These are phyloP conservation scores for Puccinellia tenuiflora DNA, from an alignment of 176 grass and related monocot genomes.

Conservation along the genomic window DNA sequence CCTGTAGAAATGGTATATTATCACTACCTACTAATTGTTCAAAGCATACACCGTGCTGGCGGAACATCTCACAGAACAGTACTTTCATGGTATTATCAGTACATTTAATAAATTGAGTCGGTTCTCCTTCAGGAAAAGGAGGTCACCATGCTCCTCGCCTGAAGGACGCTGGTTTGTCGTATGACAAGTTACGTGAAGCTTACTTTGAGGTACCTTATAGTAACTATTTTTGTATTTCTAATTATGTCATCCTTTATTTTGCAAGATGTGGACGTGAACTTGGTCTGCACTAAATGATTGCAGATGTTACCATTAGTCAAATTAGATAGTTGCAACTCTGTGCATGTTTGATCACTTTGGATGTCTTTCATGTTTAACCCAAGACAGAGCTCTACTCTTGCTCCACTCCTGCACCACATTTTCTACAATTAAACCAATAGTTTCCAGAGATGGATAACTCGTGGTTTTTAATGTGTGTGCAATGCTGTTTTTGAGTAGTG, in stretches of 20 bases:
- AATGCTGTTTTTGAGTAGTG: constrained; percentile 1
- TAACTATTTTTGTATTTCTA: background rate
- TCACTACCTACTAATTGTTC: background rate
- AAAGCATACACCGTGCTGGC: background rate
- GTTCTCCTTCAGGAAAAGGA: constrained; percentile 55
- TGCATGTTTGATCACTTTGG: background rate
- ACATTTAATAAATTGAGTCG: constrained; percentile 23
- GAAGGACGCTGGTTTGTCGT: constrained; percentile 79
- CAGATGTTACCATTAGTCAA: background rate
- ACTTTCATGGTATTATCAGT: background rate
- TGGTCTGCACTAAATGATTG: background rate
- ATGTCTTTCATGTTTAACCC: background rate
- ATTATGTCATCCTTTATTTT: background rate
- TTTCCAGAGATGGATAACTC: background rate
- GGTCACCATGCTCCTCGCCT: constrained; percentile 86
- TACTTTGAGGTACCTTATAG: constrained; percentile 73
- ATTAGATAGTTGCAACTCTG: background rate
- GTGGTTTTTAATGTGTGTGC: background rate
- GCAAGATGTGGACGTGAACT: background rate
- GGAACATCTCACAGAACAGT: background rate
- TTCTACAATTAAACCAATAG: background rate
- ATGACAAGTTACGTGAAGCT: constrained; percentile 69
- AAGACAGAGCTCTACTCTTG: background rate
- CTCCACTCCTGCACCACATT: background rate
- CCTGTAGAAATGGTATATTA: background rate